A percentile compares a stretch with the other conserved stretches of the same genome.
phyloP scores from a whole-genome alignment of 495 filamentous ascomycete species.

The Neohortaea acidophila region DNA sequence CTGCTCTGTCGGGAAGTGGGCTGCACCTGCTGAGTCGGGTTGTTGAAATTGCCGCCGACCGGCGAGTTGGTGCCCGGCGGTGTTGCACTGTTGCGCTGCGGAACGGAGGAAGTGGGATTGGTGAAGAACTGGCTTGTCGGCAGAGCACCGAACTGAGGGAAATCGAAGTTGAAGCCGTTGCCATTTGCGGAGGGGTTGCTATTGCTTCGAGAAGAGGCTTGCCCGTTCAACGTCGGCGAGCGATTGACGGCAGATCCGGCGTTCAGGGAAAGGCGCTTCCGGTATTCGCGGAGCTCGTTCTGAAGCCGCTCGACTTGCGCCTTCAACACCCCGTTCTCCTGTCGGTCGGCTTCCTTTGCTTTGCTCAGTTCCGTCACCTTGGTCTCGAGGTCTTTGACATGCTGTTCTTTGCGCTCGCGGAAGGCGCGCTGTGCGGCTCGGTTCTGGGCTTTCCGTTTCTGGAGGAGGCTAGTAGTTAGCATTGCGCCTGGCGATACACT shows the following conservation, averaged over 20 bases:
- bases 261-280: conserved; percentile 59
- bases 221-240: conserved; percentile 32
- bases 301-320: conserved; percentile 78
- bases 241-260: conserved; percentile 27
- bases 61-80: conserved; percentile 7
- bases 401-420: conserved; percentile 94
- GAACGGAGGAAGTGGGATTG: conserved; percentile 25
- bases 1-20: neutral
- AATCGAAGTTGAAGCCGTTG: conserved; percentile 76
- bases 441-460: conserved; percentile 99
- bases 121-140: conserved; percentile 48
- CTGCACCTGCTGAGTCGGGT: neutral
- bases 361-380: conserved; percentile 91
- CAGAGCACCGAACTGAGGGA: conserved; percentile 76
- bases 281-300: conserved; percentile 74
- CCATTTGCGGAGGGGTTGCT: conserved; percentile 23
- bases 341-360: conserved; percentile 61
- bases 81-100: conserved; percentile 8
- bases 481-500: neutral
- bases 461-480: neutral
- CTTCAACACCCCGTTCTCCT: conserved; percentile 73
- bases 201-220: conserved; percentile 23
- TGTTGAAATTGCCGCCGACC: neutral
- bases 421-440: conserved; percentile 93
- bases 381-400: conserved; percentile 86